Conservation (phyloP, 2,329 filamentous ascomycete species). For the Phyllosticta citrichinensis region DNA sequence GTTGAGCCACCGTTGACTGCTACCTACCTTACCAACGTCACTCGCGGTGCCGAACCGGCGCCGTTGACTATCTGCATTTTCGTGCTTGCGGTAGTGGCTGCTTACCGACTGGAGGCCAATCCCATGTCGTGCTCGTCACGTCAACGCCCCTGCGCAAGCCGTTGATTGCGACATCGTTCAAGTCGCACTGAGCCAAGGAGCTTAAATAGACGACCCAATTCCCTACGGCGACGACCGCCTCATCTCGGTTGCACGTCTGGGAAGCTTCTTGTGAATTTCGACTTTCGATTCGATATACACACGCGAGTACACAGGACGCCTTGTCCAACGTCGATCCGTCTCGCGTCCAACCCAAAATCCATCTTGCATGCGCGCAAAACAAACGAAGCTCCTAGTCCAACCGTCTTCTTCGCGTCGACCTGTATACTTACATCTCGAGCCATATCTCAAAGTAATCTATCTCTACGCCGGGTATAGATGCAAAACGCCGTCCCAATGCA, state of each 20-base stretch:
- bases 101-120: neutral
- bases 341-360: no score
- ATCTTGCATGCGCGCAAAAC: neutral
- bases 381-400: neutral
- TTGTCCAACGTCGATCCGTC: neutral
- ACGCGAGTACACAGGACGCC: neutral
- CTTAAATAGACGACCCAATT: neutral
- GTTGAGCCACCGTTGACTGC: no score
- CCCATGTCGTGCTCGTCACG: neutral
- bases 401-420: neutral
- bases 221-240: neutral
- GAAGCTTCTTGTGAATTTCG: neutral
- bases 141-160: neutral
- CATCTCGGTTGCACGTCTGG: neutral
- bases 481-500: constrained; percentile 8
- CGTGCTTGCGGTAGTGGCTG: neutral
- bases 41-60: neutral
- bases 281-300: neutral
- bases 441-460: neutral
- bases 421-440: neutral
- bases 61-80: neutral
- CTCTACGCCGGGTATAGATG: constrained; percentile 2
- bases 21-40: no score
- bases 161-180: neutral
- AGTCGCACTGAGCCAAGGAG: neutral